phyloP scores from a whole-genome alignment of 75 land plant genomes.

The Pinus albicaulis region DNA sequence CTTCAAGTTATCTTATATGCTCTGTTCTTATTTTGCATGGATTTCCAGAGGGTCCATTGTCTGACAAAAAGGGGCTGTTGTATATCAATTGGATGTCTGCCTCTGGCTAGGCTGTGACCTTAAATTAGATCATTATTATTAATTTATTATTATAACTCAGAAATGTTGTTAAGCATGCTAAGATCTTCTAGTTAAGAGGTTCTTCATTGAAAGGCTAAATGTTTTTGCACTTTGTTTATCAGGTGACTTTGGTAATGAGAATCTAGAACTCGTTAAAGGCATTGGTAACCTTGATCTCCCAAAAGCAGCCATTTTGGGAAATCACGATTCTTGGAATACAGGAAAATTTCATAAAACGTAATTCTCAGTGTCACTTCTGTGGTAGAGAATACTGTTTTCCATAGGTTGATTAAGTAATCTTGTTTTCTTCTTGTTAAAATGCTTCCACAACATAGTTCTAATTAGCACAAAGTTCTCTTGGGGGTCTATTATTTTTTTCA shows the following conservation, averaged over 20 bases:
- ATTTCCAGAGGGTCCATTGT: background rate
- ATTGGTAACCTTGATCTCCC: conserved; percentile 58
- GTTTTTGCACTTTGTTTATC: background rate
- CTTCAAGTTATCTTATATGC: conserved; percentile 6
- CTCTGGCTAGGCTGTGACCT: no score
- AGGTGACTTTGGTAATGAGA: conserved; percentile 97
- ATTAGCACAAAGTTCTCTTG: conserved; percentile 1
- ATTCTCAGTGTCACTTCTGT: conserved; percentile 3
- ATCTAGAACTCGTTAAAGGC: conserved; percentile 77
- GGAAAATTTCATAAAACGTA: conserved; percentile 31
- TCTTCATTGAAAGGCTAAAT: background rate
- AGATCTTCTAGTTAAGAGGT: background rate
- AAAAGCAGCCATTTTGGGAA: conserved; percentile 91
- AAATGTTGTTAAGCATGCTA: no score
- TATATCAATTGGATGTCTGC: no score
- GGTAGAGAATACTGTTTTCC: background rate
- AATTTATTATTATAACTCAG: no score
- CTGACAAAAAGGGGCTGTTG: no score
- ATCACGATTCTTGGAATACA: conserved; percentile 86
- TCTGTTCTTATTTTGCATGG: background rate
- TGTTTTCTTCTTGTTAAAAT: conserved; percentile 1
- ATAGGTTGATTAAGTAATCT: background rate
- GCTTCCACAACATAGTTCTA: background rate
- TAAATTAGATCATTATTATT: no score
- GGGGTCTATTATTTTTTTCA: background rate